These are phyloP conservation scores for Chamaecyparis obtusa DNA, from an alignment of 75 land plant species.

Conservation along the genomic window DNA sequence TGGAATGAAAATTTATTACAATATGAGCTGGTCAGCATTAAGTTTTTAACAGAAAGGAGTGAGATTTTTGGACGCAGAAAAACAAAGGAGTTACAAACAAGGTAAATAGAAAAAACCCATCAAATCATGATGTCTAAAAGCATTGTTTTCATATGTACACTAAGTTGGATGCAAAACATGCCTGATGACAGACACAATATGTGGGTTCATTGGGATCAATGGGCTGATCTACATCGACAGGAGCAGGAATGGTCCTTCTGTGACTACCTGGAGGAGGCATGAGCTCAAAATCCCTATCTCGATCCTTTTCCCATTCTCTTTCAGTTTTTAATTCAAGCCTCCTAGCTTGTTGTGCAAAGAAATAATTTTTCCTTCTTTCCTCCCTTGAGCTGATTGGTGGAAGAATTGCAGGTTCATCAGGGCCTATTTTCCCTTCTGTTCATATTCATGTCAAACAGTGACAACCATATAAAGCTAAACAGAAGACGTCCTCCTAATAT, in stretches of 20 bases:
- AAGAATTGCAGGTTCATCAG: slow-evolving; percentile 87
- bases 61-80: not conserved
- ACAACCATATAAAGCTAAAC: not conserved
- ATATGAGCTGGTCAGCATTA: not conserved
- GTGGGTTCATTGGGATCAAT: slow-evolving; percentile 99
- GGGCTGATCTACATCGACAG: slow-evolving; percentile 87
- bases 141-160: not conserved
- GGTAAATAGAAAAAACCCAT: not conserved
- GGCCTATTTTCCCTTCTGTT: slow-evolving; percentile 88
- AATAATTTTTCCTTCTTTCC: slow-evolving; percentile 62
- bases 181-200: slow-evolving; percentile 97
- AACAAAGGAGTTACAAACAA: not conserved
- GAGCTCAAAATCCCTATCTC: slow-evolving; percentile 91
- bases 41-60: not conserved
- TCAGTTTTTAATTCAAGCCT: slow-evolving; percentile 48
- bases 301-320: slow-evolving; percentile 82
- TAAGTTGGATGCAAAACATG: slow-evolving; percentile 14
- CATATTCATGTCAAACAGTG: slow-evolving; percentile 7
- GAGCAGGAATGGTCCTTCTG: slow-evolving; percentile 65
- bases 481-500: not conserved
- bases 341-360: slow-evolving; percentile 72
- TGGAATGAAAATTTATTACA: slow-evolving; percentile 25
- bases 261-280: slow-evolving; percentile 99
- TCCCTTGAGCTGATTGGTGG: slow-evolving; percentile 56
- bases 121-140: not conserved